Evolutionary conservation across 2,329 filamentous ascomycete genomes (phyloP).

Genomic region (Lasiodiplodia theobromae): DNA sequence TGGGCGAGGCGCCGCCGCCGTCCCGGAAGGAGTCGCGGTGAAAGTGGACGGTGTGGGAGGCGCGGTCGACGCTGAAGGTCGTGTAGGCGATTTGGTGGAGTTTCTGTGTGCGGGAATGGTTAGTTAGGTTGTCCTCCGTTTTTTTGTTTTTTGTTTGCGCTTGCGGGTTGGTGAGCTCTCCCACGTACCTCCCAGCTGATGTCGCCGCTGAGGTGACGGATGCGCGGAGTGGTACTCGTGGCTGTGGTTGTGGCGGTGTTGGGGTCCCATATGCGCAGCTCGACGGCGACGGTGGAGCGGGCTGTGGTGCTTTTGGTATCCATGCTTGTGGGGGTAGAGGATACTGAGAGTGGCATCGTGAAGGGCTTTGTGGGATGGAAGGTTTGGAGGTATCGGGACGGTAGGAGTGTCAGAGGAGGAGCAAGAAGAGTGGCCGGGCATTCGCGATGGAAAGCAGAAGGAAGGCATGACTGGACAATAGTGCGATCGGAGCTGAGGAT

Average conservation of each 20-base stretch:
- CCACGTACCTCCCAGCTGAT: constrained; percentile 7
- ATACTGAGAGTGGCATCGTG: constrained; percentile 38
- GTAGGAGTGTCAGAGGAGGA: constrained; percentile 27
- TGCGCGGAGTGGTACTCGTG: not conserved
- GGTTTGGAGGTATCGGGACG: constrained; percentile 31
- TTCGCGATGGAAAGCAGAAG: not conserved
- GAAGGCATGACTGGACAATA: not conserved
- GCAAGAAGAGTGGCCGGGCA: not conserved
- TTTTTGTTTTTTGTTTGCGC: no score
- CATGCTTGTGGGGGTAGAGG: constrained; percentile 36
- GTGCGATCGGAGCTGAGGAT: not conserved
- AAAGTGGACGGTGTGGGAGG: not conserved
- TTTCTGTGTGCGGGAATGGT: not conserved
- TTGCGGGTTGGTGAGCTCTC: no score
- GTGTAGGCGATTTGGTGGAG: constrained; percentile 2
- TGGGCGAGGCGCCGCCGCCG: not conserved
- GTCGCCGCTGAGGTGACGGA: not conserved
- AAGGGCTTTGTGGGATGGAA: not conserved
- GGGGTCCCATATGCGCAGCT: not conserved
- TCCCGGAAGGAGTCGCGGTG: not conserved
- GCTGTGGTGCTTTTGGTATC: not conserved
- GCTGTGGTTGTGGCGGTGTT: not conserved
- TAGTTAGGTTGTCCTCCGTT: no score
- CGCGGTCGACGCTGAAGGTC: not conserved
- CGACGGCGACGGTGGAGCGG: not conserved